Percentiles rank a stretch among this genome's conserved stretches.
These are phyloP conservation scores for Comarum palustre DNA, from an alignment of 306 rosid species.

Conservation along the genomic window DNA sequence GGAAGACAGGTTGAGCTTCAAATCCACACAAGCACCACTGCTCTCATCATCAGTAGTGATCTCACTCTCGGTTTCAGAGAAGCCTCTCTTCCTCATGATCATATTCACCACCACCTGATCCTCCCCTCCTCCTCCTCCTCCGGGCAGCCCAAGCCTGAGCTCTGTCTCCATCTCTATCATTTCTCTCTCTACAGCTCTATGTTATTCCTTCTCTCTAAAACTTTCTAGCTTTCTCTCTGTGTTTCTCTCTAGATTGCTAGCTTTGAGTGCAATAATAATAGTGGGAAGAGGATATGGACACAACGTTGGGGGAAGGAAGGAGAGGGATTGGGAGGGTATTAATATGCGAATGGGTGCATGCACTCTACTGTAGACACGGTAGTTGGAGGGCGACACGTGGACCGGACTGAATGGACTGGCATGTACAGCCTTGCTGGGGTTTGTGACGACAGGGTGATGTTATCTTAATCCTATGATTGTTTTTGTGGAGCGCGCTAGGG, in stretches of 20 bases:
- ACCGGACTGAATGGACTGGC: slow-evolving; percentile 51
- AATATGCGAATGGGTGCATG: slow-evolving; percentile 33
- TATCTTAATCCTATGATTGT: slow-evolving; percentile 55
- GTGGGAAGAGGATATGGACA: slow-evolving; percentile 18
- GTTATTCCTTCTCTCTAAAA: slow-evolving; percentile 23
- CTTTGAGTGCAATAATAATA: slow-evolving; percentile 46
- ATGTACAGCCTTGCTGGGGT: slow-evolving; percentile 54
- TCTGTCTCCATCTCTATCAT: slow-evolving; percentile 64
- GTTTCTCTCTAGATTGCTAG: slow-evolving; percentile 32
- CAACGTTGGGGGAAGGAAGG: slow-evolving; percentile 33
- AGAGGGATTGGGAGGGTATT: slow-evolving; percentile 44
- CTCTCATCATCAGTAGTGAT: slow-evolving; percentile 5
- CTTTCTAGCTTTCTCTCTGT: slow-evolving; percentile 17
- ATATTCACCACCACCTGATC: slow-evolving; percentile 4
- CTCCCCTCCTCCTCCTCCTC: slow-evolving; percentile 27
- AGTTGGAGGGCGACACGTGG: slow-evolving; percentile 50
- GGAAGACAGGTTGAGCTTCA: slow-evolving; percentile 47
- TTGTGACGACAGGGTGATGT: slow-evolving; percentile 58
- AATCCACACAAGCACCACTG: slow-evolving; percentile 27
- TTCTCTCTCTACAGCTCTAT: not conserved
- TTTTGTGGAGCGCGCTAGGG: slow-evolving; percentile 10
- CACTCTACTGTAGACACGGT: not conserved
- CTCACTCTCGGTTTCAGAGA: slow-evolving; percentile 33
- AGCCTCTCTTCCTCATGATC: slow-evolving; percentile 41
- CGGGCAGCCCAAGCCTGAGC: slow-evolving; percentile 70